Percentiles rank a stretch among this genome's conserved stretches.
phyloP scores from a whole-genome alignment of 371 early-diverging fungal species.

The Apophysomyces elegans region DNA sequence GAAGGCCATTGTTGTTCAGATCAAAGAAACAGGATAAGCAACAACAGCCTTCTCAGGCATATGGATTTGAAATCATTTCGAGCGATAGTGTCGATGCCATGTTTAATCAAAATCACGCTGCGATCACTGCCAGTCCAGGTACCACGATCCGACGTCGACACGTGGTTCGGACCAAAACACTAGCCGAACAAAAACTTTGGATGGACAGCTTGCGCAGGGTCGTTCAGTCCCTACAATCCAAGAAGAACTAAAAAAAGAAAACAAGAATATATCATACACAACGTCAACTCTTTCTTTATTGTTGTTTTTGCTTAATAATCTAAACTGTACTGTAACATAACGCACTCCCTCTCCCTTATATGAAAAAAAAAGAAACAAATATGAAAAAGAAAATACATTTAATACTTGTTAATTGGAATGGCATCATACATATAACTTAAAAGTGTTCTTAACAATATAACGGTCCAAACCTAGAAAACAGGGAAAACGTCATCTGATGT shows the following conservation, averaged over 20 bases:
- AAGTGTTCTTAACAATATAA: too few species aligned
- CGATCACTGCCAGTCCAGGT: not conserved
- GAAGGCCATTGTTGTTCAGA: slow-evolving; percentile 16
- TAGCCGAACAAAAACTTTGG: slow-evolving; percentile 14
- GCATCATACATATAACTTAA: too few species aligned
- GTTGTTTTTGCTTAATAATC: not conserved
- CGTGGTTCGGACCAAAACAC: slow-evolving; percentile 5
- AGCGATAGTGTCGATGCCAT: slow-evolving; percentile 5
- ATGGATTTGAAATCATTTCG: slow-evolving; percentile 13
- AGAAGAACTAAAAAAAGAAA: not conserved
- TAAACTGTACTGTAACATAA: not conserved
- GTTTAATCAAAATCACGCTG: slow-evolving; percentile 1
- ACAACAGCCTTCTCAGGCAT: slow-evolving; percentile 12
- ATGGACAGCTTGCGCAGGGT: slow-evolving; percentile 11
- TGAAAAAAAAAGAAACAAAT: too few species aligned
- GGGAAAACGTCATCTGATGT: too few species aligned
- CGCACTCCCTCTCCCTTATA: too few species aligned
- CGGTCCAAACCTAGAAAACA: too few species aligned
- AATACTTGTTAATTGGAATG: too few species aligned
- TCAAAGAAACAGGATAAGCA: slow-evolving; percentile 24
- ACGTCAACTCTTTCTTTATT: not conserved
- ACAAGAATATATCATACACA: too few species aligned
- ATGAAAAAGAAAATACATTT: too few species aligned
- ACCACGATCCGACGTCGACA: slow-evolving; percentile 5
- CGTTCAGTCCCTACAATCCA: slow-evolving; percentile 9